phyloP scores from a whole-genome alignment of 495 filamentous ascomycete species.

The Podospora pseudopauciseta region DNA sequence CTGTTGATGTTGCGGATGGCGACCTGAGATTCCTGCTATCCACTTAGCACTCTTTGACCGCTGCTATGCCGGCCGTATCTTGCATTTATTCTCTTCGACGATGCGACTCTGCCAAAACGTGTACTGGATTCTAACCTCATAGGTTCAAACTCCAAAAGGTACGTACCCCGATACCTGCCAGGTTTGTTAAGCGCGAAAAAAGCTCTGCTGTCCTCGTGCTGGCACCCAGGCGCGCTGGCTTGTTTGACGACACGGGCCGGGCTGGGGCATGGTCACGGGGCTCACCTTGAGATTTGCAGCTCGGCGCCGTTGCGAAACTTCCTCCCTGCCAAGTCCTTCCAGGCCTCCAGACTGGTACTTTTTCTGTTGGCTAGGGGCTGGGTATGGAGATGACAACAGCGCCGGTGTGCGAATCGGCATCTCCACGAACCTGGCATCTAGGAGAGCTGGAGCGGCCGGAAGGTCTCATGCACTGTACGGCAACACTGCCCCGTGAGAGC shows the following conservation, averaged over 20 bases:
- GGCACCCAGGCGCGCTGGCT: constrained; percentile 12
- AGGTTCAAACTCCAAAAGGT: background rate
- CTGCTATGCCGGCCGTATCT: constrained; percentile 20
- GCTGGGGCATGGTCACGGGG: constrained; percentile 24
- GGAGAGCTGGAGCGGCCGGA: too few species aligned
- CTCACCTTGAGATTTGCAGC: constrained; percentile 17
- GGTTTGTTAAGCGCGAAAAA: constrained; percentile 12
- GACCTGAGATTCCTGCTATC: constrained; percentile 3
- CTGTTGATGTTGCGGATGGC: constrained; percentile 1
- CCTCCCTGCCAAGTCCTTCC: constrained; percentile 25
- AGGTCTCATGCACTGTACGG: background rate
- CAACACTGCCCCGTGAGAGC: background rate
- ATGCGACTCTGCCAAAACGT: background rate
- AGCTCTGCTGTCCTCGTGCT: constrained; percentile 35
- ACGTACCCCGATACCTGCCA: background rate
- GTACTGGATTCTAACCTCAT: background rate
- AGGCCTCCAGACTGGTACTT: constrained; percentile 8
- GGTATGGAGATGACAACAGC: background rate
- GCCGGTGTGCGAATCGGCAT: background rate
- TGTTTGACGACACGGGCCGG: background rate
- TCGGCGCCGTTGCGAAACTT: constrained; percentile 14
- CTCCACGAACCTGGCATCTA: background rate
- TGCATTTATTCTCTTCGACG: constrained; percentile 1
- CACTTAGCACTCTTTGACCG: constrained; percentile 20
- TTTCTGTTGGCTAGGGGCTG: background rate